Evolutionary conservation across 2,329 filamentous ascomycete genomes (phyloP).

Genomic region (Xylaria sp.): DNA sequence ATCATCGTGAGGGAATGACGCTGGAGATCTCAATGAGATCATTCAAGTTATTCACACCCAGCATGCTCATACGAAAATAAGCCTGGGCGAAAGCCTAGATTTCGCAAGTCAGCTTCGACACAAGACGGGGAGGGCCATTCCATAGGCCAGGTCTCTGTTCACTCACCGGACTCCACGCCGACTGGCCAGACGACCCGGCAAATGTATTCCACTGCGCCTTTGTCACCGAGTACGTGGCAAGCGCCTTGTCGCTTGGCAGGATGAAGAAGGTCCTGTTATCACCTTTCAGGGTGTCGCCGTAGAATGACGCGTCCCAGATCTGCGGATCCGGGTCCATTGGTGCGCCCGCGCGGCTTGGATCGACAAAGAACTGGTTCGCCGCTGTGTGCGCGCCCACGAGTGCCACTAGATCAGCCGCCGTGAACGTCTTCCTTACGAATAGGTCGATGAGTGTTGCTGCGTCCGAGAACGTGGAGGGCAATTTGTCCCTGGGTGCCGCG

Average conservation of each 20-base stretch:
- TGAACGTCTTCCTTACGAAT: constrained; percentile 48
- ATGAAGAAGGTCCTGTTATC: constrained; percentile 31
- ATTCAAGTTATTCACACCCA: constrained; percentile 43
- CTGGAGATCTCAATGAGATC: constrained; percentile 40
- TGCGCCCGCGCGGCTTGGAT: constrained; percentile 34
- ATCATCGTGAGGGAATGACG: constrained; percentile 32
- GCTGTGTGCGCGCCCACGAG: constrained; percentile 51
- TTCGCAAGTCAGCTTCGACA: neutral
- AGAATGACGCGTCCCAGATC: constrained; percentile 48
- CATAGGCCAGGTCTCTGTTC: neutral
- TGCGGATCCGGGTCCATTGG: constrained; percentile 45
- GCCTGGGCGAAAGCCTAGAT: constrained; percentile 35
- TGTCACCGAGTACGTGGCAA: constrained; percentile 23
- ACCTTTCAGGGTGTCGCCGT: constrained; percentile 36
- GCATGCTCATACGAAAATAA: constrained; percentile 40
- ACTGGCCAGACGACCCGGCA: constrained; percentile 21
- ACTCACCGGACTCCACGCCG: constrained; percentile 27
- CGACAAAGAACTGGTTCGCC: constrained; percentile 43
- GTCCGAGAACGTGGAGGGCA: constrained; percentile 39
- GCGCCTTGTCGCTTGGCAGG: constrained; percentile 31
- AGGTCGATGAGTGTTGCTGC: constrained; percentile 41
- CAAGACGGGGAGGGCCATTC: neutral
- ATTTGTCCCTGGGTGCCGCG: constrained; percentile 38
- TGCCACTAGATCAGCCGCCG: constrained; percentile 45
- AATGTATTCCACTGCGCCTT: constrained; percentile 24